Conservation (phyloP, 345 rosid species). For the Eucalyptus curtisii region DNA sequence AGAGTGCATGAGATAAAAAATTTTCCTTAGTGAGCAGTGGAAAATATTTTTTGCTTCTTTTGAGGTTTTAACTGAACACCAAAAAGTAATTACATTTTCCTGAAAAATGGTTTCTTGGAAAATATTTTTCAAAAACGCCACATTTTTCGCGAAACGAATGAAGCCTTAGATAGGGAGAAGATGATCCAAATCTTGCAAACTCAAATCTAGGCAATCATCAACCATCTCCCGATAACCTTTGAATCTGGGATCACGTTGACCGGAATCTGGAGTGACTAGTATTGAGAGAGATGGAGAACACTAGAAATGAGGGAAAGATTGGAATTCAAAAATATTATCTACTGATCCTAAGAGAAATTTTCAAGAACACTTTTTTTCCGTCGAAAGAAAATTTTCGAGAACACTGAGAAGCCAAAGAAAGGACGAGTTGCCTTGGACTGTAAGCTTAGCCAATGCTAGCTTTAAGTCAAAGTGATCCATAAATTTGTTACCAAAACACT, state of each 20-base stretch:
- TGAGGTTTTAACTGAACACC: no score
- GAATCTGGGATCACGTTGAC: fast-evolving
- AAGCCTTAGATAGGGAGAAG: background rate
- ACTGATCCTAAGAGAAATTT: no score
- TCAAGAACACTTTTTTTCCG: no score
- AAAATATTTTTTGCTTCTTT: no score
- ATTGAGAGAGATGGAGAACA: background rate
- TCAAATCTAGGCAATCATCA: background rate
- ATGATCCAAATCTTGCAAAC: background rate
- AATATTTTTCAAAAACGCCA: fast-evolving
- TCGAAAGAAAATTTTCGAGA: no score
- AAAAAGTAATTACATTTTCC: no score
- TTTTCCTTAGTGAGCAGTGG: fast-evolving
- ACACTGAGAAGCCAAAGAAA: background rate
- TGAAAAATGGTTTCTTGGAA: no score
- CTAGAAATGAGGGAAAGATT: background rate
- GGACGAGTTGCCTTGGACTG: background rate
- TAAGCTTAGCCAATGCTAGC: background rate
- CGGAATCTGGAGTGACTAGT: background rate
- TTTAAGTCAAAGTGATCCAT: background rate
- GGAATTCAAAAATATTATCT: no score
- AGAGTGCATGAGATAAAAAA: no score
- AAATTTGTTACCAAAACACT: no score
- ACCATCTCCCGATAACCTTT: background rate
- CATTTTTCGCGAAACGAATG: fast-evolving